Base-by-base conservation (phyloP, 2,329 filamentous ascomycete species). In the Neonectria neomacrospora region DNA sequence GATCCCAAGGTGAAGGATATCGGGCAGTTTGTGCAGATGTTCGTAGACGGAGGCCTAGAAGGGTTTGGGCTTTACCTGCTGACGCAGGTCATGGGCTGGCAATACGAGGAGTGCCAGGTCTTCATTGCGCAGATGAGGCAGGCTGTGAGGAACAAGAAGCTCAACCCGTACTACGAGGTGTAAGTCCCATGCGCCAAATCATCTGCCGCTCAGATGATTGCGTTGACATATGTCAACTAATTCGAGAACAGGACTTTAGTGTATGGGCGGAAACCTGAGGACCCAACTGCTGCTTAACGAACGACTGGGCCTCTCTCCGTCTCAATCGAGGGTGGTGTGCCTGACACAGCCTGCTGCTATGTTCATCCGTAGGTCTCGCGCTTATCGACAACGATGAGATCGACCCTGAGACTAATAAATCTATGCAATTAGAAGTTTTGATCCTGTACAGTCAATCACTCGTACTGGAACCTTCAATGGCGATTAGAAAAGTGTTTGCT, bases 121-220 rank as follows among this genome's bases (percentile, higher is more conserved):
- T 65, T 65, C 20, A 65, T 65, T 47, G 58, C 63, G 11, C 30
- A 65, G 50, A 65, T 65, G 63, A 62, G 63, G 48, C 58, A 65
- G 54, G 63, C 63, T 22, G 14, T 65, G 51, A 58, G 54, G 50
- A 65, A 65, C 16, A 65, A 62, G 30, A 65, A 55, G 28, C 34
- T 51, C 11, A 58, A 65, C n/a, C 63, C 48, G 28, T 65, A 65
- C 54, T 65, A 65, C 8, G 63, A 65, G 54, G 54, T 58, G 63
- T 65, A 62, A 65, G 63, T 65, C 12, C 9, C 26, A 44, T 54
- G 5, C 23, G 12, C 11, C n/a, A 11, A 11, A n/a, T 37, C 34
- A 5, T 50, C 22, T 18, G 44, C 18, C 18, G 20, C n/a, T 18
- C 52, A 10, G 23, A 54, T 54, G 11, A 9, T 30, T 18, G 9